Conservation (phyloP, 1,284 basidiomycete genomes). For the Rhodotorula glutinis region DNA sequence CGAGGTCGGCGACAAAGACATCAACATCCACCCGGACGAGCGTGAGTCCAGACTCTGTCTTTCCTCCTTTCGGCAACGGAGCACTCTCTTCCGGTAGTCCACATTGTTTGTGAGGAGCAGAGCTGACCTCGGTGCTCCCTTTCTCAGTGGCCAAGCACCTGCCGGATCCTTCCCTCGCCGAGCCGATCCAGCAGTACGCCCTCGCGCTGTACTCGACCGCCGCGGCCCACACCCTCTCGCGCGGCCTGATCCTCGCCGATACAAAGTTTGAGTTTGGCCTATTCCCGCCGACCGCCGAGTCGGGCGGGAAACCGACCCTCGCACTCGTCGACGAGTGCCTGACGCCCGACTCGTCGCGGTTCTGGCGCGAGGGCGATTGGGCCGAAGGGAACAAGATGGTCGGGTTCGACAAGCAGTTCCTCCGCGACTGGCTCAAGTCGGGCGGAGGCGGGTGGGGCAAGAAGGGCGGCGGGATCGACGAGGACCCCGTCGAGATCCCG, state of each 20-base stretch:
- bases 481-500: constrained; percentile 60
- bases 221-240: constrained; percentile 68
- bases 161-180: constrained; percentile 62
- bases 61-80: not conserved
- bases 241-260: constrained; percentile 93
- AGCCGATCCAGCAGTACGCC: constrained; percentile 60
- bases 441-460: constrained; percentile 60
- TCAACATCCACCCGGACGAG: constrained; percentile 92
- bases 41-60: constrained; percentile 54
- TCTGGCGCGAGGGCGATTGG: constrained; percentile 83
- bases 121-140: no score
- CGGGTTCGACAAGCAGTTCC: constrained; percentile 96
- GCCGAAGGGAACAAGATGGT: constrained; percentile 71
- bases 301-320: constrained; percentile 52
- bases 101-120: no score
- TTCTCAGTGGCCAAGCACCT: constrained; percentile 55
- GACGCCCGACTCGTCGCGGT: constrained; percentile 94
- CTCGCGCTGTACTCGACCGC: constrained; percentile 73
- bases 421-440: constrained; percentile 79
- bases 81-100: not conserved
- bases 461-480: constrained; percentile 73
- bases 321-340: constrained; percentile 94
- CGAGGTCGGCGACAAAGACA: constrained; percentile 89
- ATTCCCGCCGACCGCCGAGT: constrained; percentile 51
- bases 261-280: constrained; percentile 89